Evolutionary conservation across 441 rosid genomes (phyloP), one percentile per base, ranked within the genome.

Genomic region (Erodium texanum): DNA sequence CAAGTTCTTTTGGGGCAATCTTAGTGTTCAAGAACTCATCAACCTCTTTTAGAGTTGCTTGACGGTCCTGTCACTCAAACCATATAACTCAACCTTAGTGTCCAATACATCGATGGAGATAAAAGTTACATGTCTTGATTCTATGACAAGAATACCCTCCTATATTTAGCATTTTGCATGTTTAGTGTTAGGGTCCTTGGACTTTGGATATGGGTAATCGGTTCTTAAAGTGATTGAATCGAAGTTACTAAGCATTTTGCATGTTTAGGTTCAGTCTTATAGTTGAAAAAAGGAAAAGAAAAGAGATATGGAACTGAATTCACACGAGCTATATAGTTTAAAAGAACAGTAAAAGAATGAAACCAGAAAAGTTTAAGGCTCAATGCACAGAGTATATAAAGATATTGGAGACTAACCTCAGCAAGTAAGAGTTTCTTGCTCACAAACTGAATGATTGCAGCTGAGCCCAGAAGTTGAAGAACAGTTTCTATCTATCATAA

Each of bases 401-500:
- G 62, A 34, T 15, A 12, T 32, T 18, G 50, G 45, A 32, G 67
- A 78, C 78, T 70, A 77, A 78, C 99, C 94, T 87, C 89, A 16
- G 93, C 94, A 75, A 86, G 88, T 61, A 92, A 81, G 74, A 94
- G 84, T 68, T 89, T 94, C 83, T 88, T 88, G 81, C 93, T 81
- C 6, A 79, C 81, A 72, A 94, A 63, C 76, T 92, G 99, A 74
- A 92, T 66, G 45, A 94, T 68, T 50, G 97, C 99, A 76, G 91
- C 97, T 62, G 98, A 88, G 71, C 99, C 99, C 73, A 94, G 67
- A 43, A 94, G 72, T 82, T 94, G 96, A 70, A 94, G 98, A 70
- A 94, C 76, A 11, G 95, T 85, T 85, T 92, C 99, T 34, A 92
- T 58, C 99, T 94, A 87, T 61, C 79, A 12, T 19, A 67, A 24